Conservation (phyloP, 306 rosid genomes). For the Phaseolus lunatus region DNA sequence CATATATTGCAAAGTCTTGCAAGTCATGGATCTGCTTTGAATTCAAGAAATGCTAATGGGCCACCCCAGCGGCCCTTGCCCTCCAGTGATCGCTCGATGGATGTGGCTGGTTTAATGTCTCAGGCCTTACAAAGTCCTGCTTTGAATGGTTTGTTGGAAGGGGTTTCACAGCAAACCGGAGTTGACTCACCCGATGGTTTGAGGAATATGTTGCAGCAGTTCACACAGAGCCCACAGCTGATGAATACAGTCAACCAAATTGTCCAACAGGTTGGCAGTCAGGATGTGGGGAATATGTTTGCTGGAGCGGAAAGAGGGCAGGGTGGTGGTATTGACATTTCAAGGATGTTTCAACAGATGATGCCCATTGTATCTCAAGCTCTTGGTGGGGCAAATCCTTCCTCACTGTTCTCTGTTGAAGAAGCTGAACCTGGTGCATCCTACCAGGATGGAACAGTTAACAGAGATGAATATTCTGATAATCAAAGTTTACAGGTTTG, state of each 20-base stretch:
- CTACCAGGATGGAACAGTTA: slow-evolving; percentile 42
- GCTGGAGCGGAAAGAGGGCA: slow-evolving; percentile 74
- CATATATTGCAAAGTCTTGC: slow-evolving; percentile 71
- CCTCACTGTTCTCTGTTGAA: slow-evolving; percentile 55
- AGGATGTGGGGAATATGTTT: slow-evolving; percentile 76
- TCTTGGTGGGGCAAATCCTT: slow-evolving; percentile 60
- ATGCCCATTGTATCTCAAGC: slow-evolving; percentile 94
- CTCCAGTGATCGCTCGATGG: slow-evolving; percentile 60
- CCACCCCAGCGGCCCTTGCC: slow-evolving; percentile 51
- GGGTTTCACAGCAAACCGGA: slow-evolving; percentile 92
- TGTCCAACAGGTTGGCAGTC: slow-evolving; percentile 82
- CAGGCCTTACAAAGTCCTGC: slow-evolving; percentile 93
- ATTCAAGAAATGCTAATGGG: slow-evolving; percentile 50
- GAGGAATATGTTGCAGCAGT: slow-evolving; percentile 91
- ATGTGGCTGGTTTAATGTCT: slow-evolving; percentile 79
- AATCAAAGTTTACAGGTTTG: slow-evolving; percentile 70
- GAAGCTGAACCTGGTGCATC: slow-evolving; percentile 52
- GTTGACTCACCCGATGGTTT: slow-evolving; percentile 84
- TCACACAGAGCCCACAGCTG: slow-evolving; percentile 92
- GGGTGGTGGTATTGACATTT: slow-evolving; percentile 80
- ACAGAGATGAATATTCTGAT: slow-evolving; percentile 49
- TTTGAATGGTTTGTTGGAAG: slow-evolving; percentile 81
- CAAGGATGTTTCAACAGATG: slow-evolving; percentile 96
- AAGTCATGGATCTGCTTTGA: slow-evolving; percentile 58
- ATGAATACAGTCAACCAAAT: slow-evolving; percentile 82